Conservation (phyloP, 768 basidiomycete genomes). For the Scleroderma citrinum region DNA sequence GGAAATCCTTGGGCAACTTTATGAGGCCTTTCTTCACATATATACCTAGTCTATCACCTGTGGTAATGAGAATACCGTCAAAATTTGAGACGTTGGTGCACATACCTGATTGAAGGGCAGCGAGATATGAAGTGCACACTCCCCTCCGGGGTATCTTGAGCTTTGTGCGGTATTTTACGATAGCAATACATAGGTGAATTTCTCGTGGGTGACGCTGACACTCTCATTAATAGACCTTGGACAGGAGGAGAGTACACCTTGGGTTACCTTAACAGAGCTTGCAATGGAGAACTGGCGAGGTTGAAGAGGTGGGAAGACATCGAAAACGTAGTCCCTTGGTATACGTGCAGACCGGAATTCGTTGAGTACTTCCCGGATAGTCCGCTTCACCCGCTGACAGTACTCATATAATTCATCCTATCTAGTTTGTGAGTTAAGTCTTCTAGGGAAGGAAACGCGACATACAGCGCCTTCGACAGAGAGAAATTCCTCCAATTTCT, state of each 20-base stretch:
- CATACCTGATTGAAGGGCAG: constrained; percentile 53
- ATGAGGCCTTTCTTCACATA: constrained; percentile 62
- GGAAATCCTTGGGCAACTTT: constrained; percentile 43
- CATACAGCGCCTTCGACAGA: constrained; percentile 64
- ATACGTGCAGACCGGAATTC: constrained; percentile 74
- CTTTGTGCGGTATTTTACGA: constrained; percentile 85
- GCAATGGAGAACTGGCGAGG: constrained; percentile 93
- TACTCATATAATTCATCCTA: constrained; percentile 94
- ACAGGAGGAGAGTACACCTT: not conserved
- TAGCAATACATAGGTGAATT: constrained; percentile 85
- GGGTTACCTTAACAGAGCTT: constrained; percentile 53
- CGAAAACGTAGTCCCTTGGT: constrained; percentile 81
- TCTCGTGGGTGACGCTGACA: constrained; percentile 51
- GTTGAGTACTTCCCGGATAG: constrained; percentile 75
- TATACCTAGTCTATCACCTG: constrained; percentile 59
- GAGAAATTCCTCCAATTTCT: constrained; percentile 81
- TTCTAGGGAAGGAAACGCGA: constrained; percentile 2
- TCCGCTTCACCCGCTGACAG: constrained; percentile 70
- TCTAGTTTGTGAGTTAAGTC: constrained; percentile 3
- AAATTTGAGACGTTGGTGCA: not conserved
- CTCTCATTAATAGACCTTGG: not conserved
- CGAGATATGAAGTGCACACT: constrained; percentile 78
- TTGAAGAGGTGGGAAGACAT: constrained; percentile 80
- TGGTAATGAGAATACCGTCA: not conserved
- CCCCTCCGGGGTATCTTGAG: constrained; percentile 76